Conservation (phyloP, 192 early-diverging fungal species). For the Fimicolochytrium jonesii region DNA sequence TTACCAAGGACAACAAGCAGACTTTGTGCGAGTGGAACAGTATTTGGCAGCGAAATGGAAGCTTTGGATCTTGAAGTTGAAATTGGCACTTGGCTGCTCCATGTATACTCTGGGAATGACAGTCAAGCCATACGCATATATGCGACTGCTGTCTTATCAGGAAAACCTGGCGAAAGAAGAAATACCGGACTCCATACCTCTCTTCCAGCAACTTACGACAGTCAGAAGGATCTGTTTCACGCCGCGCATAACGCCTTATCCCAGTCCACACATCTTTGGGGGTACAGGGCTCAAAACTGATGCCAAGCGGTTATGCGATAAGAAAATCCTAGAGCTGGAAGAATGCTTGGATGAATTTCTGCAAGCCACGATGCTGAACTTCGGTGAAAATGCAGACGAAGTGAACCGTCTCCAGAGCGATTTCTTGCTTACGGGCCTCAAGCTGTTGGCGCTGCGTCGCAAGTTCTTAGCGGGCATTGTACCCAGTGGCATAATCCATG, state of each 20-base stretch:
- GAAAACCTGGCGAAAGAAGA: conserved; percentile 1
- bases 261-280: conserved; percentile 29
- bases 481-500: conserved; percentile 2
- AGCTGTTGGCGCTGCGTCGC: conserved; percentile 34
- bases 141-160: conserved; percentile 20
- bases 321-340: conserved; percentile 43
- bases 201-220: not conserved
- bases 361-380: conserved; percentile 40
- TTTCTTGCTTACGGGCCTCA: conserved; percentile 34
- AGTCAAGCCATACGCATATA: conserved; percentile 15
- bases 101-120: conserved; percentile 31
- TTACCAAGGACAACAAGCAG: conserved; percentile 38
- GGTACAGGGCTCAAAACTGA: conserved; percentile 17
- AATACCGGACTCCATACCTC: not conserved
- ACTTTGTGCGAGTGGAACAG: conserved; percentile 33
- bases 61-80: conserved; percentile 46
- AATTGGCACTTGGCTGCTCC: conserved; percentile 30
- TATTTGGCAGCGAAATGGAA: conserved; percentile 42
- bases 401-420: conserved; percentile 43
- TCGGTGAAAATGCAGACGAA: conserved; percentile 46
- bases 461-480: conserved; percentile 29
- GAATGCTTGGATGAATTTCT: conserved; percentile 45
- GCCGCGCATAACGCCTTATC: conserved; percentile 10
- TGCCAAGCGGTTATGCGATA: conserved; percentile 39
- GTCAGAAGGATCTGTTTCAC: not conserved